Conservation (phyloP, 75 land plant genomes). For the Picea sitchensis region DNA sequence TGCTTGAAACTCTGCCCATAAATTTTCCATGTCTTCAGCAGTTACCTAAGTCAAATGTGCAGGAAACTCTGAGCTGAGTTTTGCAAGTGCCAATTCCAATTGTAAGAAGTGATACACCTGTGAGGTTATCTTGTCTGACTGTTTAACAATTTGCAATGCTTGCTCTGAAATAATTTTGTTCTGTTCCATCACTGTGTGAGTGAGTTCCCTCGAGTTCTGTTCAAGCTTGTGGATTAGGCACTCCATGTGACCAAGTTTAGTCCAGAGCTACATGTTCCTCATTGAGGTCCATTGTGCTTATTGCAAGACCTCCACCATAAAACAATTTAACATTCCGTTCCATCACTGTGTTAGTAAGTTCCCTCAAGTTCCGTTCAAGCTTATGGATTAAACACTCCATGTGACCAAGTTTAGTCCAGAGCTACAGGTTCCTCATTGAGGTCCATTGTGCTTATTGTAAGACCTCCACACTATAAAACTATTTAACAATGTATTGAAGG, state of each 20-base stretch:
- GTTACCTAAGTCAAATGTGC: neutral
- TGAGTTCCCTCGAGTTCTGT: neutral
- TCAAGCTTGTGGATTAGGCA: neutral
- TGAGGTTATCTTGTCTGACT: neutral
- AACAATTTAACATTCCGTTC: no score
- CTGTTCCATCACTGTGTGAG: no score
- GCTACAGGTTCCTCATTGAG: neutral
- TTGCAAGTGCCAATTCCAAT: neutral
- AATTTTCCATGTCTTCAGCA: neutral
- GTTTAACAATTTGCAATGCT: neutral
- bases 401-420: neutral
- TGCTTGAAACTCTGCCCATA: neutral
- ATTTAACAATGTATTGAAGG: no score
- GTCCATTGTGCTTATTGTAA: neutral
- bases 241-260: neutral
- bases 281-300: neutral
- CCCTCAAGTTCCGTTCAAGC: neutral
- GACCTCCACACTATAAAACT: no score
- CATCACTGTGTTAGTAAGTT: neutral
- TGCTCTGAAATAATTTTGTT: neutral
- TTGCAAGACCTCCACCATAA: no score
- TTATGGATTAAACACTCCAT: neutral
- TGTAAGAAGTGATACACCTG: neutral
- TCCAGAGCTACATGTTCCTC: neutral
- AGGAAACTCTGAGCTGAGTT: neutral